Percentiles rank a stretch among this genome's conserved stretches.
Conservation (phyloP, 2,329 filamentous ascomycete genomes). For the Trichoderma lentiforme region DNA sequence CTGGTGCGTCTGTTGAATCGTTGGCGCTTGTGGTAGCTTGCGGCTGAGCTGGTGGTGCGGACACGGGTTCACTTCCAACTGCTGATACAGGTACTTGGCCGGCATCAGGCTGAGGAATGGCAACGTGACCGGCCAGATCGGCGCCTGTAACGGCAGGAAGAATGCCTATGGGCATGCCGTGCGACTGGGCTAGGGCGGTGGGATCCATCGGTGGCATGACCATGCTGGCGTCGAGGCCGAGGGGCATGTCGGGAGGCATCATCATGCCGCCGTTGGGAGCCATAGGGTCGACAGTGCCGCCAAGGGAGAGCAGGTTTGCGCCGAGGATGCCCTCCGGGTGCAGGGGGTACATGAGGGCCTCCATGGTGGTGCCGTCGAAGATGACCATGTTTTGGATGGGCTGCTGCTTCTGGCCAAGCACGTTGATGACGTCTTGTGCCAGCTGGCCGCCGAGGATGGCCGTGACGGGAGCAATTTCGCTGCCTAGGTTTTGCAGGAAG, state of each 20-base stretch:
- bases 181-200: neutral
- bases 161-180: conserved; percentile 5
- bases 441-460: conserved; percentile 87
- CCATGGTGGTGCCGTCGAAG: conserved; percentile 80
- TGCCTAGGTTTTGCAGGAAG: conserved; percentile 82
- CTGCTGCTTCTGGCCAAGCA: conserved; percentile 84
- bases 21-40: neutral
- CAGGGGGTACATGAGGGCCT: conserved; percentile 76
- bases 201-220: conserved; percentile 7
- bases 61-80: neutral
- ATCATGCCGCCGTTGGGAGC: conserved; percentile 27
- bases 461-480: conserved; percentile 80
- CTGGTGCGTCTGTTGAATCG: neutral
- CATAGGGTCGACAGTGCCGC: conserved; percentile 19
- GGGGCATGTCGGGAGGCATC: conserved; percentile 21
- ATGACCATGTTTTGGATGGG: conserved; percentile 93
- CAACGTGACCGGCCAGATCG: neutral
- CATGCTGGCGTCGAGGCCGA: conserved; percentile 21
- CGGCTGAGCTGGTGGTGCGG: neutral
- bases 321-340: conserved; percentile 65
- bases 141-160: neutral
- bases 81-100: neutral
- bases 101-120: neutral
- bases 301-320: conserved; percentile 41
- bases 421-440: conserved; percentile 96